Evolutionary conservation across 2,329 filamentous ascomycete species (phyloP).

Genomic region (Exophiala sideris): DNA sequence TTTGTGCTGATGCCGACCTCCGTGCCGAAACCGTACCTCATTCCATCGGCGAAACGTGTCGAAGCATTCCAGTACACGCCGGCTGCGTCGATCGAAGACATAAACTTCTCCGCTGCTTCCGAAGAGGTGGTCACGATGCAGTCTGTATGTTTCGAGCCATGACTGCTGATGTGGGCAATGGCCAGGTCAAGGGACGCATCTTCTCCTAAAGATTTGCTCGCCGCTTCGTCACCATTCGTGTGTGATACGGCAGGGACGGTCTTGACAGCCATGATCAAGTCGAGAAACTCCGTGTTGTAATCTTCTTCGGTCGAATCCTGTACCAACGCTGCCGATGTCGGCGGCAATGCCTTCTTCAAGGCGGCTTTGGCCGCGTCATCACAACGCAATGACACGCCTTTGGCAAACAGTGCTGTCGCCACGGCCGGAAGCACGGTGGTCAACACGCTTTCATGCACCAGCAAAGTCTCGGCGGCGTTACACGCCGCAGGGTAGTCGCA

Average conservation of each 20-base stretch:
- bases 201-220: neutral
- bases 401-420: constrained; percentile 68
- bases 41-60: constrained; percentile 90
- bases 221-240: neutral
- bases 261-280: constrained; percentile 79
- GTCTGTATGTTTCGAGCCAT: constrained; percentile 94
- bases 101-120: constrained; percentile 72
- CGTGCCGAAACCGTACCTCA: constrained; percentile 95
- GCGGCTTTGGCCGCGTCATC: constrained; percentile 66
- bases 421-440: constrained; percentile 65
- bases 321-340: constrained; percentile 49
- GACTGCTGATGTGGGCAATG: constrained; percentile 82
- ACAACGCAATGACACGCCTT: constrained; percentile 79
- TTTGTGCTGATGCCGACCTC: constrained; percentile 98
- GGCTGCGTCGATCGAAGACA: constrained; percentile 79
- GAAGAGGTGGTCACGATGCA: constrained; percentile 72
- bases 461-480: constrained; percentile 87
- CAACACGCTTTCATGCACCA: constrained; percentile 73
- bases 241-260: constrained; percentile 52
- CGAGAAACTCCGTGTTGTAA: constrained; percentile 85
- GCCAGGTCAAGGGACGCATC: constrained; percentile 60
- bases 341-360: constrained; percentile 50
- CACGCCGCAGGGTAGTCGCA: constrained; percentile 92
- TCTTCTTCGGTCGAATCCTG: constrained; percentile 67
- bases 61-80: constrained; percentile 98